Evolutionary conservation across 306 rosid genomes (phyloP), one percentile per base, ranked within the genome.

Genomic region (Prunus campanulata): DNA sequence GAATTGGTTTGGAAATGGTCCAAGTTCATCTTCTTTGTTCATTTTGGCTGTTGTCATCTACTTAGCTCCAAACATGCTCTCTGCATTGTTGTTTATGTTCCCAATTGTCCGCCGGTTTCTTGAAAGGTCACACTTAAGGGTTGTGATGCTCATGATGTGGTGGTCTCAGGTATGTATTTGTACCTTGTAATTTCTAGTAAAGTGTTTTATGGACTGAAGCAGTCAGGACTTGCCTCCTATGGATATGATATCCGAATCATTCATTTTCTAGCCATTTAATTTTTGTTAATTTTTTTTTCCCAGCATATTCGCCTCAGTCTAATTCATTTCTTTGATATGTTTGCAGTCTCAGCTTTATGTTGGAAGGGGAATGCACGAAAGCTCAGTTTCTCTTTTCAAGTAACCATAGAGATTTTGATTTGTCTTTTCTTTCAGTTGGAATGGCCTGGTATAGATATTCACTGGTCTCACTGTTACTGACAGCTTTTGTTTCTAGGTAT

Each of bases 301-400:
- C 66, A 25, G 66, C 71, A 66, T 29, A 55, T 22, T 52, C 1
- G 3, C 67, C 35, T 44, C n/a, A 0, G n/a, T 46, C 25, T 42
- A 30, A 81, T 70, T 15, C 61, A 52, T 52, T 39, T 32, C 46
- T 69, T 48, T 27, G 55, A 54, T 57, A 71, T 81, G 59, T 83
- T 39, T 78, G 63, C 87, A 95, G 98, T 90, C 98, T 74, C 96
- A 91, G 59, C 97, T 95, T 77, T 95, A 92, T 77, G 98, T 95
- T 80, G 98, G 98, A 78, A 92, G 98, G 87, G 97, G 96, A 88
- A 95, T 95, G 97, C 98, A 95, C 71, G 98, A 95, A 84, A 94
- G 98, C 81, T 47, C 88, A 46, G 19, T 89, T 80, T 82, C 95
- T 51, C 89, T 92, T 76, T 75, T 95, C 67, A 86, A 85, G 98